These are phyloP conservation scores for Podospora conica DNA, from an alignment of 495 filamentous ascomycete genomes.

Conservation along the genomic window DNA sequence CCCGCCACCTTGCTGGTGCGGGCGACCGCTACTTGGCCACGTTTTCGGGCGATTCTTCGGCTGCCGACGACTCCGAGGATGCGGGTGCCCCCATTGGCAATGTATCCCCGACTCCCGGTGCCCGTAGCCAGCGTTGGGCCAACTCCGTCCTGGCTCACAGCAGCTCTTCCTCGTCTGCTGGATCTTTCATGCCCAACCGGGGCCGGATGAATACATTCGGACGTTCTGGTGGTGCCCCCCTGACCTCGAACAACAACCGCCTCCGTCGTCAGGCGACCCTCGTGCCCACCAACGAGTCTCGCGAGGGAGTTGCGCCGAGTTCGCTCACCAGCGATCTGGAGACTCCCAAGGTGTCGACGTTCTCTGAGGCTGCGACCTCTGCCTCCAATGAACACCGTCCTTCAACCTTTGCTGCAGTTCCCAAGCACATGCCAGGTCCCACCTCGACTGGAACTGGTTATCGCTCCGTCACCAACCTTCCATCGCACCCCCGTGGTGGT, in stretches of 20 bases:
- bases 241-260: not conserved
- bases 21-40: not conserved
- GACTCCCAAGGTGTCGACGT: not conserved
- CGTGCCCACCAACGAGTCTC: not conserved
- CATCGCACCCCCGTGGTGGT: not conserved
- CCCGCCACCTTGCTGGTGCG: not conserved
- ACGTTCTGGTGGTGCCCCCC: not conserved
- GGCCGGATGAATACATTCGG: not conserved
- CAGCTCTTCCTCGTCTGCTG: not conserved
- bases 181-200: not conserved
- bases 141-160: not conserved
- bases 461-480: not conserved
- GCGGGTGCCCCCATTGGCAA: not conserved
- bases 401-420: not conserved
- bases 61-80: not conserved
- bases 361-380: not conserved
- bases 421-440: not conserved
- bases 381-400: too few relatives aligned
- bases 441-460: not conserved
- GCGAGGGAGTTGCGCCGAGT: not conserved
- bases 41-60: not conserved
- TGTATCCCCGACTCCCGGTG: not conserved
- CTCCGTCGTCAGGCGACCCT: not conserved
- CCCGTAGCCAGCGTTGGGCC: not conserved
- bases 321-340: not conserved